phyloP scores from a whole-genome alignment of 805 yeast genomes.

The Debaryomyces tyrocola region DNA sequence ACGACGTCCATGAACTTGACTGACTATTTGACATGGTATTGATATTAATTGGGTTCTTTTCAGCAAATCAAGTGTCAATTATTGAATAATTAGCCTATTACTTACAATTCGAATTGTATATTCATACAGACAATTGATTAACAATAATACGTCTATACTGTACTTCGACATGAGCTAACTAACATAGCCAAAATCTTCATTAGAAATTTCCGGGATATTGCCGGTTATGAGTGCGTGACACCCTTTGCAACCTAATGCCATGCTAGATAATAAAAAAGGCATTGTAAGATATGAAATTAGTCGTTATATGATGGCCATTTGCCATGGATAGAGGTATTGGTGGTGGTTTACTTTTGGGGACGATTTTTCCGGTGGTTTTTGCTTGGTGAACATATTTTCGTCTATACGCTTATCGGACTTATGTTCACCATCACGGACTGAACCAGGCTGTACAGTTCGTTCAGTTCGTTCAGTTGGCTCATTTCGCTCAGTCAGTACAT shows the following conservation, averaged over 20 bases:
- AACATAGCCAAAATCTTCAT: constrained; percentile 3
- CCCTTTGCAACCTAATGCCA: constrained; percentile 1
- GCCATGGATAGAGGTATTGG: too few species aligned
- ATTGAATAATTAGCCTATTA: background rate
- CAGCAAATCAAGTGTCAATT: background rate
- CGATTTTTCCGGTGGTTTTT: too few species aligned
- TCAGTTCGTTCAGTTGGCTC: too few species aligned
- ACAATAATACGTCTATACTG: background rate
- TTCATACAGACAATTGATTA: background rate
- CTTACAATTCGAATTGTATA: background rate
- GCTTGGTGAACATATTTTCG: too few species aligned
- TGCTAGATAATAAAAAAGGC: too few species aligned
- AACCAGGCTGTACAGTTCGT: too few species aligned
- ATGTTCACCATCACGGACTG: too few species aligned
- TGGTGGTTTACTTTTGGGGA: too few species aligned
- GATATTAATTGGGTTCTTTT: background rate
- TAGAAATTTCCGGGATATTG: background rate
- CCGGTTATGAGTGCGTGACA: background rate
- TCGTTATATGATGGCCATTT: too few species aligned
- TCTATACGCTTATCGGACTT: too few species aligned
- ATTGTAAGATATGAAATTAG: too few species aligned
- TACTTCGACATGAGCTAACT: background rate
- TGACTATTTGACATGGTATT: constrained; percentile 22
- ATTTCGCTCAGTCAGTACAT: too few species aligned
- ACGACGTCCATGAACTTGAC: constrained; percentile 79